These are phyloP conservation scores for Xylariomycetidae sp. DNA, from an alignment of 2,329 filamentous ascomycete genomes.

Conservation along the genomic window DNA sequence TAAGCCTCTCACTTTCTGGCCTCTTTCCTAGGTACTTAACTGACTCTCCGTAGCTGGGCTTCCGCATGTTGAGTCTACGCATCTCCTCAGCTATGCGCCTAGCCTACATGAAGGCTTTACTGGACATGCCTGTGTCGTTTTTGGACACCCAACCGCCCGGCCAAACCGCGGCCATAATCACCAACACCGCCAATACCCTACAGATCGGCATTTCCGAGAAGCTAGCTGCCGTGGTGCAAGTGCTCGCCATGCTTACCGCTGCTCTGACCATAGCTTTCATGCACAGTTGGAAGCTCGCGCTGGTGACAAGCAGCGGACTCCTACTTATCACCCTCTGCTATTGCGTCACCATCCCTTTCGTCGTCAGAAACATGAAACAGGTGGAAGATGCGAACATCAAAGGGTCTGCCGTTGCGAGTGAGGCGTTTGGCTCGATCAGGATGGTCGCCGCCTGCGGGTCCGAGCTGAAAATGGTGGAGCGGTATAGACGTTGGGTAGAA, in stretches of 20 bases:
- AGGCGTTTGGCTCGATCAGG: constrained; percentile 51
- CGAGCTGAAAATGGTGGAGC: constrained; percentile 45
- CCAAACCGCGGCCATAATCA: constrained; percentile 55
- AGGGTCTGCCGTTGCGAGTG: constrained; percentile 54
- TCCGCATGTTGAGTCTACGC: constrained; percentile 55
- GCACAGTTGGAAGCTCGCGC: constrained; percentile 52
- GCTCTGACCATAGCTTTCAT: constrained; percentile 51
- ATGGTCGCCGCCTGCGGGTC: constrained; percentile 60
- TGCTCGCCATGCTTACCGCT: constrained; percentile 42
- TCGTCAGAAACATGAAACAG: constrained; percentile 45
- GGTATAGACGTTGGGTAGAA: constrained; percentile 48
- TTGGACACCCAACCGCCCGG: constrained; percentile 60
- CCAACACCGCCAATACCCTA: constrained; percentile 54
- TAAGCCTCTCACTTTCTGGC: constrained; percentile 23
- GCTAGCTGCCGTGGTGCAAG: constrained; percentile 52
- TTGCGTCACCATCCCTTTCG: constrained; percentile 45
- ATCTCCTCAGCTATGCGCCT: constrained; percentile 56
- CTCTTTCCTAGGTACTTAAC: neutral
- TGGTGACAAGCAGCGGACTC: constrained; percentile 53
- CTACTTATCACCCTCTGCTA: constrained; percentile 49
- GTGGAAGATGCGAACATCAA: constrained; percentile 49
- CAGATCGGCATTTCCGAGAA: constrained; percentile 61
- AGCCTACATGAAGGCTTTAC: constrained; percentile 58
- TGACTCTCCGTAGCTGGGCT: constrained; percentile 39
- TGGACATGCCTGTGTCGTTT: constrained; percentile 59